These are phyloP conservation scores for Saccharomycopsis javanensis DNA, from an alignment of 805 yeast species.

Conservation along the genomic window DNA sequence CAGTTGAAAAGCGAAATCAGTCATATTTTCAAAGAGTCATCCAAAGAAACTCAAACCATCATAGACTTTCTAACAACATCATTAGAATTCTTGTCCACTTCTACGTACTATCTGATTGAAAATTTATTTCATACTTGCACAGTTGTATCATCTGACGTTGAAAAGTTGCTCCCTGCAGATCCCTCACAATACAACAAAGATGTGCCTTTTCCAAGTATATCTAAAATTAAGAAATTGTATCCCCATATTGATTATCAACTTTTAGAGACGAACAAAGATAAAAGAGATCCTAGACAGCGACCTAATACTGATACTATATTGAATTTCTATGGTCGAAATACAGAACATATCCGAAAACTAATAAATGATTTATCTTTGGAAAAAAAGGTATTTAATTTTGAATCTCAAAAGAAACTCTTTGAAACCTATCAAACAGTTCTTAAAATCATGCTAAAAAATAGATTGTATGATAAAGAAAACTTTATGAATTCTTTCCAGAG, in stretches of 20 bases:
- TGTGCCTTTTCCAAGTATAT: neutral
- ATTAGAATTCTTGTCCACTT: neutral
- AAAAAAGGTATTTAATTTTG: neutral
- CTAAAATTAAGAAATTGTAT: neutral
- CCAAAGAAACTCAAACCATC: slow-evolving; percentile 6
- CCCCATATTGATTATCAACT: neutral
- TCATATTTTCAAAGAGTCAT: slow-evolving; percentile 6
- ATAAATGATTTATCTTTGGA: neutral
- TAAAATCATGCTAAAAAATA: neutral
- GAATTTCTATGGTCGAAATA: neutral
- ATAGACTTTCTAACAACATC: neutral
- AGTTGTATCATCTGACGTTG: neutral
- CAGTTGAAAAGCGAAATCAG: slow-evolving; percentile 5
- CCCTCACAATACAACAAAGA: neutral
- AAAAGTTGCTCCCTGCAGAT: neutral
- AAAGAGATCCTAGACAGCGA: neutral
- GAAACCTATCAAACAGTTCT: neutral
- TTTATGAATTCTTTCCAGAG: neutral
- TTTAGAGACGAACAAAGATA: neutral
- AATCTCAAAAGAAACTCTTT: neutral
- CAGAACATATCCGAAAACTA: neutral
- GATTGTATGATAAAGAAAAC: neutral
- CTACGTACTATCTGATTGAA: neutral
- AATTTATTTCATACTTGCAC: neutral
- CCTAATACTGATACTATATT: neutral